Conservation (phyloP, 768 basidiomycete genomes). For the Lentinula edodes region DNA sequence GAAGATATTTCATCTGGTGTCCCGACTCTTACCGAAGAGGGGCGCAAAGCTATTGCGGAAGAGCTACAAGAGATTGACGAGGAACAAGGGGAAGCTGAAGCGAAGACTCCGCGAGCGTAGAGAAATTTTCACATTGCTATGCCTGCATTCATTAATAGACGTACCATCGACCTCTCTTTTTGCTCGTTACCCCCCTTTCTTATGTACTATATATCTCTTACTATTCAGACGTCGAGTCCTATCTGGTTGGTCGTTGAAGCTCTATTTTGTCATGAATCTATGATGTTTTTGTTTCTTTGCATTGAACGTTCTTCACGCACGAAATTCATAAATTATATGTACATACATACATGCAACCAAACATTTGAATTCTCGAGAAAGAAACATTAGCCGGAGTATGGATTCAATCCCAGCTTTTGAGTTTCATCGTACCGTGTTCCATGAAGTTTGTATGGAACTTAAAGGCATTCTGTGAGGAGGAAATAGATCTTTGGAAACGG, state of each 20-base stretch:
- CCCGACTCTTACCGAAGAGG: slow-evolving; percentile 63
- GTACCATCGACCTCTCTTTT: neutral
- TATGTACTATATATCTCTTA: neutral
- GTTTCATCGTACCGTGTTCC: slow-evolving; percentile 35
- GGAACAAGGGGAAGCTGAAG: neutral
- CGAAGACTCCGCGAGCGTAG: neutral
- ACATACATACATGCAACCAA: neutral
- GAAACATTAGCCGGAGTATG: neutral
- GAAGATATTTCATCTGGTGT: slow-evolving; percentile 60
- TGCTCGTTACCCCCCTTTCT: neutral
- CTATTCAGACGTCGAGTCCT: neutral
- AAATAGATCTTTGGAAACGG: neutral
- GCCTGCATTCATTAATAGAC: neutral
- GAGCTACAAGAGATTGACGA: slow-evolving; percentile 43
- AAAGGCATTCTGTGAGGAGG: slow-evolving; percentile 25
- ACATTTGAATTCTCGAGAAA: neutral
- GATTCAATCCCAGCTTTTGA: slow-evolving; percentile 27
- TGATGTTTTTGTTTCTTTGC: neutral
- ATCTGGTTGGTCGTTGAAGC: no score
- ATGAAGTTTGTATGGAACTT: slow-evolving; percentile 28
- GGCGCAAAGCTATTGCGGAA: slow-evolving; percentile 66
- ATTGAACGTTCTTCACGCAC: neutral
- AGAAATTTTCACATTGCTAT: neutral
- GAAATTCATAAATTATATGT: neutral
- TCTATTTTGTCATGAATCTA: neutral